phyloP scores from a whole-genome alignment of 345 rosid genomes.

The Brassica rapa region DNA sequence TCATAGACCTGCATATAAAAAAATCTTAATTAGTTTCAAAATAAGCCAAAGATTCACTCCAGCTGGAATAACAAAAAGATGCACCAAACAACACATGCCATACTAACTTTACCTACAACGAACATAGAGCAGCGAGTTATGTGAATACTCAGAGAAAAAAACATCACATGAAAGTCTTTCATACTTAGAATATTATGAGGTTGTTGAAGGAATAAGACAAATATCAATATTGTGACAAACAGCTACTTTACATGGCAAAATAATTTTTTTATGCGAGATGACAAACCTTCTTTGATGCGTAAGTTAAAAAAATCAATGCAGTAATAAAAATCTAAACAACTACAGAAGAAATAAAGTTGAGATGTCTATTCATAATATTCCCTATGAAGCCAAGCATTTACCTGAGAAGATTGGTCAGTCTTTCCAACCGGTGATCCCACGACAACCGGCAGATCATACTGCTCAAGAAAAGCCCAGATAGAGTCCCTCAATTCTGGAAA shows the following conservation, averaged over 20 bases:
- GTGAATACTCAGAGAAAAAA: background rate
- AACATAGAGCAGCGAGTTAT: background rate
- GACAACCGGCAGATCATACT: constrained; percentile 92
- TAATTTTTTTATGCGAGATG: constrained; percentile 6
- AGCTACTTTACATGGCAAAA: background rate
- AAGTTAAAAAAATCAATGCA: constrained; percentile 3
- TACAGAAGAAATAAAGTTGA: background rate
- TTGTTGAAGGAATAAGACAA: background rate
- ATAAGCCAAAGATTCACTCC: constrained; percentile 3
- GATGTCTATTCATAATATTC: constrained; percentile 6
- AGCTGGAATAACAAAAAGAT: constrained; percentile 2
- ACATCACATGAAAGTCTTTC: constrained; percentile 2
- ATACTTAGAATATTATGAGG: background rate
- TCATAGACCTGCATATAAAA: constrained; percentile 70
- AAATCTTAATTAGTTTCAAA: constrained; percentile 22
- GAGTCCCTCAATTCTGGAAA: constrained; percentile 77
- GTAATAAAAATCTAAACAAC: background rate
- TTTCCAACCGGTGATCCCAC: constrained; percentile 61
- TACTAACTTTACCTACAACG: constrained; percentile 11
- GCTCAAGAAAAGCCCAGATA: constrained; percentile 89
- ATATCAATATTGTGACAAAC: background rate
- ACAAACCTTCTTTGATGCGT: background rate
- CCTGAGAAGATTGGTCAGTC: constrained; percentile 67
- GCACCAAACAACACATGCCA: constrained; percentile 11
- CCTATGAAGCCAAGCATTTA: constrained; percentile 33